Percentiles rank a stretch among this genome's conserved stretches.
Evolutionary conservation across 2,329 filamentous ascomycete species (phyloP).

Genomic region (Epichloe sp.): DNA sequence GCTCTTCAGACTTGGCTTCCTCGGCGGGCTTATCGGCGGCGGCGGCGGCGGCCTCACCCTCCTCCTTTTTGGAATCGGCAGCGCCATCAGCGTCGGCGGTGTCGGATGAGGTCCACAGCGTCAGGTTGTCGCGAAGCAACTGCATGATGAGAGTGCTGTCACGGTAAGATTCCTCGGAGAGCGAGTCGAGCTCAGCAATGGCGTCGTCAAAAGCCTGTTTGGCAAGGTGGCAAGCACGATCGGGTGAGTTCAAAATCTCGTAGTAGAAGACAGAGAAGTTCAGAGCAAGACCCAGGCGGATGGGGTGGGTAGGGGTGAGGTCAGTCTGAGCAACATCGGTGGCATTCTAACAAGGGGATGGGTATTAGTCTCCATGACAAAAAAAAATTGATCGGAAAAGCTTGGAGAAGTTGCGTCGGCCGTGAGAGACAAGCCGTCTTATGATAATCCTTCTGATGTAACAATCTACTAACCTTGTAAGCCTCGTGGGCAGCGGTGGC

Average conservation of each 20-base stretch:
- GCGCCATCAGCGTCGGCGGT: slow-evolving; percentile 61
- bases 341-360: slow-evolving; percentile 52
- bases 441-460: slow-evolving; percentile 8
- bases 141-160: slow-evolving; percentile 99
- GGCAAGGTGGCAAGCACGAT: slow-evolving; percentile 93
- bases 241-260: slow-evolving; percentile 96
- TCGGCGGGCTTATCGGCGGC: slow-evolving; percentile 22
- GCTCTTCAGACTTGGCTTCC: slow-evolving; percentile 33
- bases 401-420: background rate
- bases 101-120: slow-evolving; percentile 94
- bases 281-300: slow-evolving; percentile 90
- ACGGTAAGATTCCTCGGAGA: slow-evolving; percentile 96
- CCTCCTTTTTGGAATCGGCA: slow-evolving; percentile 49
- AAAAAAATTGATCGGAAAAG: background rate
- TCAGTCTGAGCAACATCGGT: slow-evolving; percentile 98
- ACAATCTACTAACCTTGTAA: slow-evolving; percentile 65
- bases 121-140: slow-evolving; percentile 94
- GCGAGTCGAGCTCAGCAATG: slow-evolving; percentile 94
- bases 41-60: slow-evolving; percentile 25
- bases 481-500: slow-evolving; percentile 83
- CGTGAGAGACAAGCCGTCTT: slow-evolving; percentile 11
- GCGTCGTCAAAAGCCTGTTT: slow-evolving; percentile 99
- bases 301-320: slow-evolving; percentile 93
- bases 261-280: slow-evolving; percentile 99
- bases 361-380: slow-evolving; percentile 1